Evolutionary conservation across 352 stramenopile genomes (phyloP).

Genomic region (Globisporangium echinulatum): DNA sequence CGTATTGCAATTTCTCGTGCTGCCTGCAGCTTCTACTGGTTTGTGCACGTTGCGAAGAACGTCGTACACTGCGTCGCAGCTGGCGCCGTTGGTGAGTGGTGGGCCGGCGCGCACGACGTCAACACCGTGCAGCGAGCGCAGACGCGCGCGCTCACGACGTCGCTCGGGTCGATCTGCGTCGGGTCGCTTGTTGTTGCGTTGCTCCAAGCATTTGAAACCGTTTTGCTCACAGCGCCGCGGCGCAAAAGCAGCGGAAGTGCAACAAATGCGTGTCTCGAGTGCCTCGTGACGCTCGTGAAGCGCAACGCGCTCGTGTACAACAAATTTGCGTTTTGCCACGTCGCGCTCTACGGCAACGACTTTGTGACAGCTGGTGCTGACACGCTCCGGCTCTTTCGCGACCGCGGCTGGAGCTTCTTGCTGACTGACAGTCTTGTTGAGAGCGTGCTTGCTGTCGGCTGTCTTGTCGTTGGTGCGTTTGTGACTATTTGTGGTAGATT

Average conservation of each 20-base stretch:
- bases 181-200: constrained; percentile 73
- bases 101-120: constrained; percentile 66
- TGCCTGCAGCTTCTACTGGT: constrained; percentile 67
- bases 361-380: constrained; percentile 67
- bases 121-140: constrained; percentile 68
- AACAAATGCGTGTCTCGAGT: constrained; percentile 79
- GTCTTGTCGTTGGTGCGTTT: constrained; percentile 63
- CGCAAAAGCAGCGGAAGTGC: constrained; percentile 49
- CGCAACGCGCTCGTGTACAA: constrained; percentile 82
- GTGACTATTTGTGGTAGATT: not conserved
- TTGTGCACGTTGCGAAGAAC: constrained; percentile 80
- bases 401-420: constrained; percentile 72
- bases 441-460: constrained; percentile 67
- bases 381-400: constrained; percentile 76
- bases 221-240: constrained; percentile 61
- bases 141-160: constrained; percentile 62
- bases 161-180: constrained; percentile 79
- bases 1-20: not conserved
- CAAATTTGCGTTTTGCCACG: constrained; percentile 85
- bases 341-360: constrained; percentile 83
- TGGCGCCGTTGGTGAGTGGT: constrained; percentile 80
- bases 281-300: constrained; percentile 60
- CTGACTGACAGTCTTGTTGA: constrained; percentile 79
- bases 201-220: constrained; percentile 55
- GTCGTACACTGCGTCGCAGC: constrained; percentile 82